A percentile compares a stretch with the other conserved stretches of the same genome.
Conservation (phyloP, 495 filamentous ascomycete species). For the Venustampulla echinocandica region DNA sequence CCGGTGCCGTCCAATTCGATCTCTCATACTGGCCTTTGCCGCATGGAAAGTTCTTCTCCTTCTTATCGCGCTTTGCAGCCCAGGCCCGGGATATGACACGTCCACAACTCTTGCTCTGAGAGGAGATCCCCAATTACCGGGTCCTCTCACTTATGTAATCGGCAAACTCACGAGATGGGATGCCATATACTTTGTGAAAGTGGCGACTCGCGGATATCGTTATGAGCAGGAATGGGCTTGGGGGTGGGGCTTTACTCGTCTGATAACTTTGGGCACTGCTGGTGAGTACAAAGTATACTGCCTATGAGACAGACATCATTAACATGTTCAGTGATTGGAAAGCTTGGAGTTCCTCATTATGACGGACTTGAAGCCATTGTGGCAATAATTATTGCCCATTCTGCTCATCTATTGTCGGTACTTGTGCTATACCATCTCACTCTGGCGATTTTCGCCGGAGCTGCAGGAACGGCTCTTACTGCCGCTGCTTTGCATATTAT, state of each 20-base stretch:
- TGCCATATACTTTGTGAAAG: slow-evolving; percentile 72
- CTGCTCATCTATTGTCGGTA: slow-evolving; percentile 56
- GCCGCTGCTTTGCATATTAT: slow-evolving; percentile 69
- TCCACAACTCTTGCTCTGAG: slow-evolving; percentile 53
- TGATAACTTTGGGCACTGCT: too few species aligned
- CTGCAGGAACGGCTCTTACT: slow-evolving; percentile 47
- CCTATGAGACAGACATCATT: too few species aligned
- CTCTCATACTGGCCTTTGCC: slow-evolving; percentile 29
- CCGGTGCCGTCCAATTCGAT: slow-evolving; percentile 16
- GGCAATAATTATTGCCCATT: slow-evolving; percentile 51
- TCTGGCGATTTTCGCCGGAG: slow-evolving; percentile 23
- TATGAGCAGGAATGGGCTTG: slow-evolving; percentile 99
- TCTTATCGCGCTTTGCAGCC: slow-evolving; percentile 49
- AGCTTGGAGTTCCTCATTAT: slow-evolving; percentile 9
- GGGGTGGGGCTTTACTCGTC: slow-evolving; percentile 35
- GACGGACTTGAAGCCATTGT: slow-evolving; percentile 26
- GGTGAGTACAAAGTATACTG: too few species aligned
- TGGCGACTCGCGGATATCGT: slow-evolving; percentile 60
- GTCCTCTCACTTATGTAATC: slow-evolving; percentile 33
- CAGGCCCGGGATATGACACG: slow-evolving; percentile 81
- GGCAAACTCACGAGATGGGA: slow-evolving; percentile 79
- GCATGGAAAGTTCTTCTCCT: slow-evolving; percentile 71
- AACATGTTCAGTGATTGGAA: slow-evolving; percentile 9
- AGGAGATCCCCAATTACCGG: slow-evolving; percentile 44
- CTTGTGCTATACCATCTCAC: slow-evolving; percentile 48